Percentiles rank a stretch among this genome's conserved stretches.
Evolutionary conservation across 2,329 filamentous ascomycete genomes (phyloP).

Genomic region (Colletotrichum gloeosporioides): DNA sequence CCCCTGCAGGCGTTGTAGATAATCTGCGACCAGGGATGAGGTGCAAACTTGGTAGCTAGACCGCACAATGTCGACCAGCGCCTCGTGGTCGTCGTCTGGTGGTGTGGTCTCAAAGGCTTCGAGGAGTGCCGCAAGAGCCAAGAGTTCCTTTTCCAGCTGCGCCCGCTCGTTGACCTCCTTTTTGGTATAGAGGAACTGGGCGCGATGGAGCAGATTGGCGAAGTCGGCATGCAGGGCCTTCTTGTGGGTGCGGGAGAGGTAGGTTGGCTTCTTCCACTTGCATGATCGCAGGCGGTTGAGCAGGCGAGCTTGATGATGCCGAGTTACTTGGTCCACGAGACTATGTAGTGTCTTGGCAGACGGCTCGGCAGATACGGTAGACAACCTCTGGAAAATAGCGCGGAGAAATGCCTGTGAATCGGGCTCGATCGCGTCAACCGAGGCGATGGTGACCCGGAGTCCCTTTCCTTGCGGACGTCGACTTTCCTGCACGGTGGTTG

Average conservation of each 20-base stretch:
- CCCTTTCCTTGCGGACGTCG: not conserved
- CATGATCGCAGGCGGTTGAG: constrained; percentile 22
- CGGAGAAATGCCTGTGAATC: constrained; percentile 15
- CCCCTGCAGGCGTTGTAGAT: constrained; percentile 9
- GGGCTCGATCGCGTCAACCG: constrained; percentile 19
- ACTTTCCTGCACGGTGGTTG: constrained; percentile 18
- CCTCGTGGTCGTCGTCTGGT: not conserved
- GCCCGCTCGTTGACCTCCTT: constrained; percentile 1
- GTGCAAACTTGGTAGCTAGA: constrained; percentile 15
- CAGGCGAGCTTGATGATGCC: constrained; percentile 21
- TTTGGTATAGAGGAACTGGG: constrained; percentile 17
- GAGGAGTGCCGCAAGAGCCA: not conserved
- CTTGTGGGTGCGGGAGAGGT: constrained; percentile 22
- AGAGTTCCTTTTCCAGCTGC: constrained; percentile 2
- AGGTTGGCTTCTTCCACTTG: constrained; percentile 20
- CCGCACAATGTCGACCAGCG: not conserved
- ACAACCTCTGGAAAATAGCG: not conserved
- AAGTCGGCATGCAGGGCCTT: constrained; percentile 22
- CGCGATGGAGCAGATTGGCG: constrained; percentile 11
- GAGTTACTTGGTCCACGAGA: constrained; percentile 3
- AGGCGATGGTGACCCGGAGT: constrained; percentile 14
- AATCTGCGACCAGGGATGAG: not conserved
- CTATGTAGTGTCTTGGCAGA: not conserved
- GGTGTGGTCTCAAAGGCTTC: constrained; percentile 11
- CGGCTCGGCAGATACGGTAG: not conserved